Percentiles rank a stretch among this genome's conserved stretches.
phyloP scores from a whole-genome alignment of 108 stramenopile species.

The Stephanodiscus minutulus region DNA sequence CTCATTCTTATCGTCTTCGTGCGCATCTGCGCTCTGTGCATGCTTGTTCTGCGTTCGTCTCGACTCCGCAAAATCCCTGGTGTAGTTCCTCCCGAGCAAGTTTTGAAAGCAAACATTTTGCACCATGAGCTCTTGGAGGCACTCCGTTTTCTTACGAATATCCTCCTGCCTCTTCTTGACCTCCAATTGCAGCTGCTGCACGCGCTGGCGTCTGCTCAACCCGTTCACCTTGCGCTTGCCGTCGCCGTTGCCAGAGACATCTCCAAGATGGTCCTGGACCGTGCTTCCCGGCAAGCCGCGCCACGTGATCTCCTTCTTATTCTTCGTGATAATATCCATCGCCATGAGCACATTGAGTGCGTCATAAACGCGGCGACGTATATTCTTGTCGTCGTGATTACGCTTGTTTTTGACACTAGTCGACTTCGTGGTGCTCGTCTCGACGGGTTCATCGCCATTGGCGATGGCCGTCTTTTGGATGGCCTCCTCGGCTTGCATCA shows the following conservation, averaged over 20 bases:
- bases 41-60: not conserved
- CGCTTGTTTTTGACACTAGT: constrained; percentile 45
- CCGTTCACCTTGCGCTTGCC: constrained; percentile 1
- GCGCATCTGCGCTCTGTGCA: not conserved
- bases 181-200: constrained; percentile 62
- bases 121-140: constrained; percentile 76
- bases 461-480: not conserved
- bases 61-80: constrained; percentile 18
- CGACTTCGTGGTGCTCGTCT: constrained; percentile 41
- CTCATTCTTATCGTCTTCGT: constrained; percentile 47
- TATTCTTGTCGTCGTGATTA: constrained; percentile 87
- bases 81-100: constrained; percentile 73
- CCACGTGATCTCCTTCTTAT: constrained; percentile 89
- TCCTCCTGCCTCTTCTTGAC: constrained; percentile 40
- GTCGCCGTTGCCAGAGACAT: not conserved
- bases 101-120: constrained; percentile 91
- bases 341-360: constrained; percentile 96
- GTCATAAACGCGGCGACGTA: constrained; percentile 94
- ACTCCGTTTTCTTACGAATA: constrained; percentile 69
- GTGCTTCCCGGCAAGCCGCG: constrained; percentile 72
- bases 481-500: constrained; percentile 61
- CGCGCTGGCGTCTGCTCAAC: constrained; percentile 46
- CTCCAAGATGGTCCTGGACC: constrained; percentile 9
- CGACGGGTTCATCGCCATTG: constrained; percentile 19
- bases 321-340: constrained; percentile 93